Evolutionary conservation across 768 basidiomycete species (phyloP).

Genomic region (Suillus occidentalis): DNA sequence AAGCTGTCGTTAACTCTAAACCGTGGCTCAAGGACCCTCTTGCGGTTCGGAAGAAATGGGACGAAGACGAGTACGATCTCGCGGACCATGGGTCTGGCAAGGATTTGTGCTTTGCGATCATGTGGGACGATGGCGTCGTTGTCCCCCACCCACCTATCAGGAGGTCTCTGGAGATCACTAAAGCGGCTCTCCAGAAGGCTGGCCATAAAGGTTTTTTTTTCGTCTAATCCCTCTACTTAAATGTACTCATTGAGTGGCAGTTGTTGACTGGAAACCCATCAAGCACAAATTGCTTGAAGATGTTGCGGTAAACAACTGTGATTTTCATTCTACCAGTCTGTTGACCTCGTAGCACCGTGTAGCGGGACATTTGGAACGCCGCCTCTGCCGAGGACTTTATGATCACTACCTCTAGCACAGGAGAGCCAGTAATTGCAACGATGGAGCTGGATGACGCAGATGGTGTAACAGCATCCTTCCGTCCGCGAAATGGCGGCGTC

Average conservation of each 20-base stretch:
- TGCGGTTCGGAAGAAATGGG: constrained; percentile 58
- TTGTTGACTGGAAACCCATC: constrained; percentile 67
- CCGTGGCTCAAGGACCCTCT: constrained; percentile 72
- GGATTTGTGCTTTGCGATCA: constrained; percentile 54
- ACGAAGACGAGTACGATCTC: constrained; percentile 57
- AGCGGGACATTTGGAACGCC: constrained; percentile 46
- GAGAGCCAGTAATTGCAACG: constrained; percentile 55
- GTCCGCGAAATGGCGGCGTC: constrained; percentile 28
- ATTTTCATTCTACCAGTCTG: neutral
- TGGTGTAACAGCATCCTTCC: constrained; percentile 23
- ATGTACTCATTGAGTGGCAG: constrained; percentile 32
- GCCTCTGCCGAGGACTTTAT: constrained; percentile 50
- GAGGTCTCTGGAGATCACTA: constrained; percentile 57
- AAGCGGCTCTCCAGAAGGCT: constrained; percentile 54
- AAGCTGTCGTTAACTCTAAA: constrained; percentile 55
- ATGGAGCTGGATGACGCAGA: constrained; percentile 40
- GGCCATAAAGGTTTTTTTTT: constrained; percentile 61
- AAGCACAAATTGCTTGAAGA: constrained; percentile 49
- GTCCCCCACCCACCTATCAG: constrained; percentile 64
- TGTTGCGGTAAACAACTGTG: constrained; percentile 39
- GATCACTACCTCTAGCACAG: constrained; percentile 36
- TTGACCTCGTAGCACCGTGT: neutral
- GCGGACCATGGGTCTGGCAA: constrained; percentile 55
- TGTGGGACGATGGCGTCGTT: constrained; percentile 66
- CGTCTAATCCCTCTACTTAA: neutral